Base-by-base conservation (phyloP, 1,284 basidiomycete genomes). In the Chalciporus sp. region DNA sequence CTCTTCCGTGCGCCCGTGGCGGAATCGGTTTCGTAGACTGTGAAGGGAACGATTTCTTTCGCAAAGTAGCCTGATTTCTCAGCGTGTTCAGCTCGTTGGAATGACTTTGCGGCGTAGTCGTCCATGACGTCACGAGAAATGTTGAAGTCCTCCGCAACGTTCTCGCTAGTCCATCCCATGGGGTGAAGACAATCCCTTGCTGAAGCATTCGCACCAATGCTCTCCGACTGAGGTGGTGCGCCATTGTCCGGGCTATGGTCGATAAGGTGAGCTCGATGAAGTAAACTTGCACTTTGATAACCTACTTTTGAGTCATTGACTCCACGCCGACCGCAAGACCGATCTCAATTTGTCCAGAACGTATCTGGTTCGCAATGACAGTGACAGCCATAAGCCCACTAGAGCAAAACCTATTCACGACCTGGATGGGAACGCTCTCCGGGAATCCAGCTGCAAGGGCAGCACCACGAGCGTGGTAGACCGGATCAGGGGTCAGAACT, bases 81-180 rank as follows among this genome's bases (percentile, higher is more conserved):
- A 1, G 86, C 86, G 20, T 73, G 74, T 67, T 89, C 86, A 7
- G 92, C 91, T 11, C 86, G 85, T 62, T 89, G 86, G 70, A 89
- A 92, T 0, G 91, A 94, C 23, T 74, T 64, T 0, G 93, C 92
- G 4, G 94, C 91, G 65, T 87, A 90, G 42, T 80, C 81, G 70
- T 98, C 95, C 82, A 95, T 94, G 58, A 88, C 84, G 53, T 90
- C 84, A 47, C 95, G 82, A 20, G 88, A 81, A 62, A 98, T 81
- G 61, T 85, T 79, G 74, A 91, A 97, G 53, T 96, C 85, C 50
- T 76, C 76, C 12, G 90, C 90, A 47, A 64, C 62, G 12, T 90
- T 91, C 70, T 91, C 88, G 53, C 84, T 88, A 2, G 92, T 93
- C 92, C 92, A 93, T 10, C 92, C 90, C 92, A 94, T 94, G 23